Percentiles rank a stretch among this genome's conserved stretches.
Conservation (phyloP, 192 early-diverging fungal species). For the Coemansia sp. region DNA sequence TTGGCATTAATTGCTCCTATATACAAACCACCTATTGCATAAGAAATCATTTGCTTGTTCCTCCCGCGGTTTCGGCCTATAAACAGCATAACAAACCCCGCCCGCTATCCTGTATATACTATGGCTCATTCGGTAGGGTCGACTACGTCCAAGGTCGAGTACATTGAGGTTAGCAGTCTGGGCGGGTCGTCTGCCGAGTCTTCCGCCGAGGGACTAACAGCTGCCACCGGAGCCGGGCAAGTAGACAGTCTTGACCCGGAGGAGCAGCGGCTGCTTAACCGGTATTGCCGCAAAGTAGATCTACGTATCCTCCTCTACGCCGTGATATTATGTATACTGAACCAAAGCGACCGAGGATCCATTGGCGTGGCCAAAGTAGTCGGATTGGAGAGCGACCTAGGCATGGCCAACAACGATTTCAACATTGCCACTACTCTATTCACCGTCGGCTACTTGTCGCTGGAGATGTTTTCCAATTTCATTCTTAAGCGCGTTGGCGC, state of each 20-base stretch:
- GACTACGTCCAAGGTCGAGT: conserved; percentile 26
- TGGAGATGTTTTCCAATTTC: conserved; percentile 46
- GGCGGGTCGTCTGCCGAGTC: background rate
- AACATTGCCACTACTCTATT: conserved; percentile 45
- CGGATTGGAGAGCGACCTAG: conserved; percentile 42
- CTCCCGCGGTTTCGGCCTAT: too few relatives aligned
- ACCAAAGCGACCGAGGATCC: conserved; percentile 43
- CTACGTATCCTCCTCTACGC: conserved; percentile 33
- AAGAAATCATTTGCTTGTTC: too few relatives aligned
- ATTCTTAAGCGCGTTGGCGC: conserved; percentile 41
- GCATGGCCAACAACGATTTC: conserved; percentile 41
- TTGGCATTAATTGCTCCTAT: too few relatives aligned
- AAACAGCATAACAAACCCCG: too few relatives aligned
- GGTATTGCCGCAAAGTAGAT: conserved; percentile 43
- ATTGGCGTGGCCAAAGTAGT: conserved; percentile 50
- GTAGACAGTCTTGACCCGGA: background rate
- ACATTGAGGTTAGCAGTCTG: conserved; percentile 15
- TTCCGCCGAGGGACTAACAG: background rate
- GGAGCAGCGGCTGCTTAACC: conserved; percentile 4
- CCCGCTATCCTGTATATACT: too few relatives aligned
- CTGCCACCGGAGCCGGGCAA: background rate
- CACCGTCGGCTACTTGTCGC: conserved; percentile 37
- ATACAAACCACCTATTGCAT: too few relatives aligned
- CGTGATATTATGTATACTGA: conserved; percentile 28
- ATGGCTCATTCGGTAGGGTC: conserved; percentile 13